phyloP scores from a whole-genome alignment of 2,329 filamentous ascomycete genomes.

The Penicillium nordicum region DNA sequence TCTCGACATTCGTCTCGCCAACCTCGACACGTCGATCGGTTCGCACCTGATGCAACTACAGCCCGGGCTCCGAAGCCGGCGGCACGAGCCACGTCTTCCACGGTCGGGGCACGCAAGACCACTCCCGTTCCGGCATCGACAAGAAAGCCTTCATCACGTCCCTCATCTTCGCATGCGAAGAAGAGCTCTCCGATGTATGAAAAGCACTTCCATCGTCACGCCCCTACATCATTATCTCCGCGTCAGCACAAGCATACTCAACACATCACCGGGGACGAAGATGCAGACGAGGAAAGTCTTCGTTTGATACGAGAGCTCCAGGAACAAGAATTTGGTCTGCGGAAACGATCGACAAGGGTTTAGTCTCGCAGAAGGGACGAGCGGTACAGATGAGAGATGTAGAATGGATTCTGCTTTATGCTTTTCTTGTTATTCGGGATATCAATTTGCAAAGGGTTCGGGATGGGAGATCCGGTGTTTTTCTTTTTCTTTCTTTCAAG shows the following conservation, averaged over 20 bases:
- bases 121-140: conserved; percentile 28
- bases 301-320: conserved; percentile 45
- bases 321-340: conserved; percentile 45
- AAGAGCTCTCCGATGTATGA: conserved; percentile 37
- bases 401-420: conserved; percentile 11
- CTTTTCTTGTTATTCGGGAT: conserved; percentile 15
- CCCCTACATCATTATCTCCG: conserved; percentile 26
- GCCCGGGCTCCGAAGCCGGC: conserved; percentile 26
- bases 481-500: neutral
- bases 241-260: conserved; percentile 28
- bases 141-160: conserved; percentile 36
- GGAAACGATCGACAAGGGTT: conserved; percentile 31
- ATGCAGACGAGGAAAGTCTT: conserved; percentile 43
- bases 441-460: conserved; percentile 17
- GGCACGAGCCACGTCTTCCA: conserved; percentile 19
- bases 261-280: conserved; percentile 29
- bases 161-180: conserved; percentile 39
- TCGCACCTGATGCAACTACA: conserved; percentile 33
- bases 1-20: conserved; percentile 47
- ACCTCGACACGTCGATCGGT: conserved; percentile 41
- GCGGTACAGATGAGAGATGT: neutral
- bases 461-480: conserved; percentile 19
- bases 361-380: neutral
- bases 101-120: conserved; percentile 19
- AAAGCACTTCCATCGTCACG: conserved; percentile 36